phyloP scores from a whole-genome alignment of 768 basidiomycete genomes.

The Suillus bovinus region DNA sequence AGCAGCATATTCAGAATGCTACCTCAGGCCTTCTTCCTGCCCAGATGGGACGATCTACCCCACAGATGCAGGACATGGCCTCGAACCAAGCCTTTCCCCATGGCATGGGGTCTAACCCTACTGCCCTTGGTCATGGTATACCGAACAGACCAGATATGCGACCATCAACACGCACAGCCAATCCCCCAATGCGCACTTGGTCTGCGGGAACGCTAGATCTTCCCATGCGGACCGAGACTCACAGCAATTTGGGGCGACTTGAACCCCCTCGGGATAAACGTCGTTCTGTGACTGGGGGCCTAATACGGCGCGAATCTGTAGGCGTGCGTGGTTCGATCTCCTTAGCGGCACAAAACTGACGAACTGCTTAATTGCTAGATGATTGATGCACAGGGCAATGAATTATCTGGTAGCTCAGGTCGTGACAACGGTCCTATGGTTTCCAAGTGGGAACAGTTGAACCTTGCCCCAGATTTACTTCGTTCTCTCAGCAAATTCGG shows the following conservation, averaged over 20 bases:
- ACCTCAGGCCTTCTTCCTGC: constrained; percentile 33
- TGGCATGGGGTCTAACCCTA: constrained; percentile 36
- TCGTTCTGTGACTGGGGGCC: constrained; percentile 62
- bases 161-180: constrained; percentile 58
- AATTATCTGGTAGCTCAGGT: constrained; percentile 50
- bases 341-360: constrained; percentile 17
- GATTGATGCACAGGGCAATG: constrained; percentile 56
- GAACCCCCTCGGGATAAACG: constrained; percentile 63
- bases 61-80: constrained; percentile 46
- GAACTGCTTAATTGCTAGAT: constrained; percentile 38
- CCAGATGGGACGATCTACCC: constrained; percentile 32
- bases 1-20: constrained; percentile 57
- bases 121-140: constrained; percentile 57
- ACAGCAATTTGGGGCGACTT: constrained; percentile 37
- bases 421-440: constrained; percentile 80
- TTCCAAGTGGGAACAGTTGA: constrained; percentile 95
- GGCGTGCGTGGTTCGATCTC: constrained; percentile 49
- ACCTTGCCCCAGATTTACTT: constrained; percentile 82
- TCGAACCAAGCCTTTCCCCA: constrained; percentile 40
- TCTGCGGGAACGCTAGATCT: constrained; percentile 80
- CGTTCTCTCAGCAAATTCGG: constrained; percentile 92
- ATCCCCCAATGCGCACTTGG: constrained; percentile 80
- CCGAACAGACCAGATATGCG: constrained; percentile 68
- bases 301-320: constrained; percentile 74
- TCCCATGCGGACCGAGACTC: constrained; percentile 55